A percentile compares a stretch with the other conserved stretches of the same genome.
Evolutionary conservation across 345 rosid species (phyloP).

Genomic region (Aurinia saxatilis): DNA sequence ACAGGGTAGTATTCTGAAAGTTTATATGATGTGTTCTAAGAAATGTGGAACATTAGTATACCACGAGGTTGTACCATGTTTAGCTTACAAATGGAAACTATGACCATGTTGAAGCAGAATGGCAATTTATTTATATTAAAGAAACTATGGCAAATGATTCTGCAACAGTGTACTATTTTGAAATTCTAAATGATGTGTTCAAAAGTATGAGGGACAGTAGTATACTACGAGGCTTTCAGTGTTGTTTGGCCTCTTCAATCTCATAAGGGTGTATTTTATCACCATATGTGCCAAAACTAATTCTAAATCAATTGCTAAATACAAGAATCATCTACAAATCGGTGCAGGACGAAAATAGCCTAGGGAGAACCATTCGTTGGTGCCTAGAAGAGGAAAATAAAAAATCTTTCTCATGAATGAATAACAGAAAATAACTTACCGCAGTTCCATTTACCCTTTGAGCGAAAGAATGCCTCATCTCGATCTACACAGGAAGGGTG

Average conservation of each 20-base stretch:
- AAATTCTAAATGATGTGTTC: neutral
- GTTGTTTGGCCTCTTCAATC: neutral
- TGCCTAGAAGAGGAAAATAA: neutral
- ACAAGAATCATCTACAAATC: constrained; percentile 10
- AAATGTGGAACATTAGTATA: too few relatives aligned
- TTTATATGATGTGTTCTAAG: neutral
- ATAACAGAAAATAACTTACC: constrained; percentile 48
- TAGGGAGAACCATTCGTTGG: neutral
- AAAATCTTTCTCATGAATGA: neutral
- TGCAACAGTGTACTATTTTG: neutral
- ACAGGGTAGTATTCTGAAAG: neutral
- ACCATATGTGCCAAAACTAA: constrained; percentile 1
- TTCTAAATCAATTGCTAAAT: neutral
- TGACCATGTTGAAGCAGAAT: constrained; percentile 1
- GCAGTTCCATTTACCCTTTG: constrained; percentile 94
- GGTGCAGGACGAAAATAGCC: neutral
- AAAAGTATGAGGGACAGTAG: neutral
- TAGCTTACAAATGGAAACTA: neutral
- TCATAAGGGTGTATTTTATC: neutral
- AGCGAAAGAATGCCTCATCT: constrained; percentile 80
- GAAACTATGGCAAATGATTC: neutral
- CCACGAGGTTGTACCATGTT: constrained; percentile 5
- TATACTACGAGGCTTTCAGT: constrained; percentile 4
- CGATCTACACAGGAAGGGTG: constrained; percentile 88
- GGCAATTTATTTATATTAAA: neutral